Percentiles rank a stretch among this genome's conserved stretches.
phyloP scores from a whole-genome alignment of 805 yeast species.

The Candida manassasensis region DNA sequence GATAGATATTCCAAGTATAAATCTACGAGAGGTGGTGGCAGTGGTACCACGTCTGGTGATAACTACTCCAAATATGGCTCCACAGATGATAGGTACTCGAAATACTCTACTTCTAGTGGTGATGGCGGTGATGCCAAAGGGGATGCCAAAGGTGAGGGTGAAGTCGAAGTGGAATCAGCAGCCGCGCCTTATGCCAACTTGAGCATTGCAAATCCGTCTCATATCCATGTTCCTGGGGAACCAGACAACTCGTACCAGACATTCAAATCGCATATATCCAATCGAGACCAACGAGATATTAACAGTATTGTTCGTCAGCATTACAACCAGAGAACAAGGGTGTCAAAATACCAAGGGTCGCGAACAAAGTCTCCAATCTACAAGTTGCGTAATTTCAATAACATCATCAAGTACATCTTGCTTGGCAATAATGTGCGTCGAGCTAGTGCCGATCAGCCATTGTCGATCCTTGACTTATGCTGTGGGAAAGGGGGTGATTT shows the following conservation, averaged over 20 bases:
- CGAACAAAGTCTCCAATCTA: conserved; percentile 80
- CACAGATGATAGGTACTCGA: not conserved
- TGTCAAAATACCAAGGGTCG: conserved; percentile 52
- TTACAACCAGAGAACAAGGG: conserved; percentile 79
- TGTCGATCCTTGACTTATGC: conserved; percentile 73
- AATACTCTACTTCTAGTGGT: not conserved
- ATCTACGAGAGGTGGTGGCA: not conserved
- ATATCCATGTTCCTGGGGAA: conserved; percentile 8
- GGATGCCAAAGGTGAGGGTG: conserved; percentile 6
- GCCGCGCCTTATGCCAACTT: conserved; percentile 19
- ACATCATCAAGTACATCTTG: conserved; percentile 82
- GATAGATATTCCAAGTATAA: conserved; percentile 11
- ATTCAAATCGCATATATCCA: conserved; percentile 34
- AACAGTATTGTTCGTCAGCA: conserved; percentile 74
- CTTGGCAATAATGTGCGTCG: conserved; percentile 60
- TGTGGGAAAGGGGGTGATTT: conserved; percentile 99
- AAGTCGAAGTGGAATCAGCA: conserved; percentile 7
- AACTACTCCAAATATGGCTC: not conserved
- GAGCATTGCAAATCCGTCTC: conserved; percentile 20
- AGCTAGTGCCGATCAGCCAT: conserved; percentile 18
- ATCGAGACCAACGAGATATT: conserved; percentile 36
- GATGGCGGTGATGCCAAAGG: conserved; percentile 1
- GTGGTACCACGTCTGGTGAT: not conserved
- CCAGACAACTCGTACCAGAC: conserved; percentile 24
- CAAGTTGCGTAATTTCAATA: conserved; percentile 83